Evolutionary conservation across 1,284 basidiomycete genomes (phyloP).

Genomic region (Malassezia sp.): DNA sequence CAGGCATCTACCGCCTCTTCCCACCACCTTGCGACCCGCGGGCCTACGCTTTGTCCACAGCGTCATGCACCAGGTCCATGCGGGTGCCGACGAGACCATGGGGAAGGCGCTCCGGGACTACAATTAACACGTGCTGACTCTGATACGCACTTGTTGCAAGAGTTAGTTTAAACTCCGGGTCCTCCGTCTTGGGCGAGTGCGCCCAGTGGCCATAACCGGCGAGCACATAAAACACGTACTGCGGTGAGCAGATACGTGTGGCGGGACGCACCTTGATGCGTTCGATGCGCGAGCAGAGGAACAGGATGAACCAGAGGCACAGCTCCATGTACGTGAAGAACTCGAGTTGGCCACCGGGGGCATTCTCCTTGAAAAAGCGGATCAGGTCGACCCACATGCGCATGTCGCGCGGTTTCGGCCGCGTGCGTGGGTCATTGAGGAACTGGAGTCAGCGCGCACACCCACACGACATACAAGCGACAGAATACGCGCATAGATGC

Average conservation of each 20-base stretch:
- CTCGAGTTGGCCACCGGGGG: constrained; percentile 53
- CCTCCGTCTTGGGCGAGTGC: constrained; percentile 19
- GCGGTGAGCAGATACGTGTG: neutral
- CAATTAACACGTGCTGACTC: too few species aligned
- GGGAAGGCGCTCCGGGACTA: neutral
- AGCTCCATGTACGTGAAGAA: constrained; percentile 61
- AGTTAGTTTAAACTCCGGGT: constrained; percentile 29
- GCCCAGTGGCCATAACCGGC: constrained; percentile 40
- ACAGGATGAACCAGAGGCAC: constrained; percentile 35
- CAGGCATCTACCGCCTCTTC: too few species aligned
- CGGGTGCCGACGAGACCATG: neutral
- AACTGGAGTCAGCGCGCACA: too few species aligned
- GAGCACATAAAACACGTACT: constrained; percentile 38
- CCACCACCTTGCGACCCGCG: too few species aligned
- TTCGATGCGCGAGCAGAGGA: constrained; percentile 26
- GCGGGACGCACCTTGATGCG: too few species aligned
- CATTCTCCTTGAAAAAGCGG: constrained; percentile 55
- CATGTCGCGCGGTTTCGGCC: constrained; percentile 55
- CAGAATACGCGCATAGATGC: constrained; percentile 54
- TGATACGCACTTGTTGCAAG: constrained; percentile 15
- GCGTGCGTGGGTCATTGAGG: constrained; percentile 53
- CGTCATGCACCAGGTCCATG: too few species aligned
- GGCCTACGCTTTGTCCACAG: too few species aligned
- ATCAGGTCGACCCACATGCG: constrained; percentile 58
- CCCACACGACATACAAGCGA: too few species aligned